phyloP scores from a whole-genome alignment of 352 stramenopile species.

The Pythium sp. region DNA sequence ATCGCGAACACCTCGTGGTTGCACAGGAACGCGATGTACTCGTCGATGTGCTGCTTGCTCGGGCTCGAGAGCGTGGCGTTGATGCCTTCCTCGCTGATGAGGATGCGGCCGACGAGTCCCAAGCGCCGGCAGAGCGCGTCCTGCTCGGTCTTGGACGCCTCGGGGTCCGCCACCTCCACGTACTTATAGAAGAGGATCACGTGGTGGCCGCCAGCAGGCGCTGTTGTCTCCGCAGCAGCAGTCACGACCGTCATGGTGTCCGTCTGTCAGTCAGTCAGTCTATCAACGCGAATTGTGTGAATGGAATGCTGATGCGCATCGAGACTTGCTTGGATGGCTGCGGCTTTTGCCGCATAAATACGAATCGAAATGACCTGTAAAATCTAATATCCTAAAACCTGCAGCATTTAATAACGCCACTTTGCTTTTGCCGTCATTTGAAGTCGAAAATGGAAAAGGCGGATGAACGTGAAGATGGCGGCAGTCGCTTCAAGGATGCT shows the following conservation, averaged over 20 bases:
- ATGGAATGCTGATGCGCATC: not conserved
- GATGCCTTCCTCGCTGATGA: conserved; percentile 81
- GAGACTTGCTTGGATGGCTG: not conserved
- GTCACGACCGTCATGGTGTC: conserved; percentile 2
- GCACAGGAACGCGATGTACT: conserved; percentile 66
- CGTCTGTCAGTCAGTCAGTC: not conserved
- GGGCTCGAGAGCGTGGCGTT: conserved; percentile 75
- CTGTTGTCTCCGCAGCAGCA: not conserved
- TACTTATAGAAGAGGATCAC: conserved; percentile 86
- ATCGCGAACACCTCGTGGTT: conserved; percentile 49
- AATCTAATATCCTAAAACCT: not conserved
- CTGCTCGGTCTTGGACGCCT: conserved; percentile 46
- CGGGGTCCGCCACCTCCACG: conserved; percentile 36
- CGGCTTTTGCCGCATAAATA: conserved; percentile 1
- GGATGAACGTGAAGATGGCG: not conserved
- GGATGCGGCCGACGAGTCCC: conserved; percentile 62
- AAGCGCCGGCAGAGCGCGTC: conserved; percentile 47
- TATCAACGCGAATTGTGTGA: not conserved
- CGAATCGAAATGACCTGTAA: not conserved
- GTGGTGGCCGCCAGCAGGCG: conserved; percentile 22
- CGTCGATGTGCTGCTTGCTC: conserved; percentile 38
- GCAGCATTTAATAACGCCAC: not conserved
- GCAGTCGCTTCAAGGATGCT: not conserved
- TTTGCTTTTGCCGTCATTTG: not conserved
- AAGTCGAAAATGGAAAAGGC: not conserved